Conservation (phyloP, 352 stramenopile genomes). For the Pythium coloratum region DNA sequence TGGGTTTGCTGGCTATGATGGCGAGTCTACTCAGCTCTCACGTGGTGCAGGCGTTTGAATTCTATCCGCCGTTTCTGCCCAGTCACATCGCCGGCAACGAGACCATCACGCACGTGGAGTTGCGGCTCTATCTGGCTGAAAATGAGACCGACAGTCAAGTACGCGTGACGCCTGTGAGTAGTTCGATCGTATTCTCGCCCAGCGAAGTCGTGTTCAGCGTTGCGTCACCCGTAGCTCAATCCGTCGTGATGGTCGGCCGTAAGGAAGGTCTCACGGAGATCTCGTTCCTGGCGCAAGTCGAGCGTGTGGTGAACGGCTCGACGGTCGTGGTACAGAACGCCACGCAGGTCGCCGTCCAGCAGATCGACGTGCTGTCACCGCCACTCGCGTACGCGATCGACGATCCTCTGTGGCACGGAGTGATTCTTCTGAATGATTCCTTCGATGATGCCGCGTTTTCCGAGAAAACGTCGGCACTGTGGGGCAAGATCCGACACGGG, state of each 20-base stretch:
- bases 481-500: slow-evolving; percentile 53
- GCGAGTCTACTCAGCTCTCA: not conserved
- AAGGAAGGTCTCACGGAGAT: slow-evolving; percentile 30
- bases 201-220: slow-evolving; percentile 17
- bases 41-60: slow-evolving; percentile 10
- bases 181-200: slow-evolving; percentile 36
- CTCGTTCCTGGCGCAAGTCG: slow-evolving; percentile 32
- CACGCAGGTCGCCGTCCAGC: slow-evolving; percentile 14
- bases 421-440: slow-evolving; percentile 56
- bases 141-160: slow-evolving; percentile 19
- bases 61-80: slow-evolving; percentile 42
- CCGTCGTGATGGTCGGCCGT: slow-evolving; percentile 21
- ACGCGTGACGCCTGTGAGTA: slow-evolving; percentile 36
- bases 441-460: slow-evolving; percentile 40
- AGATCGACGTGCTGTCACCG: slow-evolving; percentile 39
- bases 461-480: slow-evolving; percentile 37
- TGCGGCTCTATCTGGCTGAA: slow-evolving; percentile 38
- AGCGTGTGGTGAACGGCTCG: slow-evolving; percentile 6
- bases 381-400: slow-evolving; percentile 39
- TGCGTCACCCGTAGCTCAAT: not conserved
- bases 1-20: not conserved
- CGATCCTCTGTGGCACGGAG: slow-evolving; percentile 42
- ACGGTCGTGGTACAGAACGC: slow-evolving; percentile 1
- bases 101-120: slow-evolving; percentile 35
- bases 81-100: slow-evolving; percentile 37